phyloP scores from a whole-genome alignment of 352 stramenopile genomes.

The Globisporangium irregulare region DNA sequence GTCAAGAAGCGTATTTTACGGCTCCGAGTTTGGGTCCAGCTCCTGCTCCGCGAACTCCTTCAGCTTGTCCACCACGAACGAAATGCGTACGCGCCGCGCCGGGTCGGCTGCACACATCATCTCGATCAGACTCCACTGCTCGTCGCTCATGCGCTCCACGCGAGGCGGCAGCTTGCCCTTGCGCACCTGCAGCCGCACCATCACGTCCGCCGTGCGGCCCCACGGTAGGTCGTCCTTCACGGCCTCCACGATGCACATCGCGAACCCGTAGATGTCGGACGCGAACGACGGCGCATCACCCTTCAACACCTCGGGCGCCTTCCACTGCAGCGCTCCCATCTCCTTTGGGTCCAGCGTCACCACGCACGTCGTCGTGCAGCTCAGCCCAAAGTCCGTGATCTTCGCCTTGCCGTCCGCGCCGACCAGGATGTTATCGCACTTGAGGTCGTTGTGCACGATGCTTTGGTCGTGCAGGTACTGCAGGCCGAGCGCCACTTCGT shows the following conservation, averaged over 20 bases:
- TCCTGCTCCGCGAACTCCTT: constrained; percentile 20
- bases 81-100: constrained; percentile 4
- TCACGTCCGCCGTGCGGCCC: constrained; percentile 18
- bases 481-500: constrained; percentile 23
- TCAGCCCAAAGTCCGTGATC: constrained; percentile 25
- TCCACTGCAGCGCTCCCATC: constrained; percentile 17
- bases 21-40: not conserved
- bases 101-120: constrained; percentile 13
- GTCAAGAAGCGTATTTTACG: not conserved
- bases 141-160: constrained; percentile 25
- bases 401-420: constrained; percentile 15
- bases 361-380: constrained; percentile 4
- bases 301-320: constrained; percentile 28
- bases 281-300: constrained; percentile 15
- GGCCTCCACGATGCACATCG: constrained; percentile 35
- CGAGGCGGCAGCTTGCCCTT: constrained; percentile 24
- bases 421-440: constrained; percentile 25
- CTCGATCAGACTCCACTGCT: constrained; percentile 30
- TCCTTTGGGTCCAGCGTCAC: constrained; percentile 4
- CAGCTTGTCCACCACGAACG: constrained; percentile 11
- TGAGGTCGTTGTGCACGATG: constrained; percentile 21
- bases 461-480: constrained; percentile 21
- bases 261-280: constrained; percentile 41
- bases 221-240: constrained; percentile 27
- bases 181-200: constrained; percentile 19